Evolutionary conservation across 306 rosid genomes (phyloP).

Genomic region (Glycyrrhiza uralensis): DNA sequence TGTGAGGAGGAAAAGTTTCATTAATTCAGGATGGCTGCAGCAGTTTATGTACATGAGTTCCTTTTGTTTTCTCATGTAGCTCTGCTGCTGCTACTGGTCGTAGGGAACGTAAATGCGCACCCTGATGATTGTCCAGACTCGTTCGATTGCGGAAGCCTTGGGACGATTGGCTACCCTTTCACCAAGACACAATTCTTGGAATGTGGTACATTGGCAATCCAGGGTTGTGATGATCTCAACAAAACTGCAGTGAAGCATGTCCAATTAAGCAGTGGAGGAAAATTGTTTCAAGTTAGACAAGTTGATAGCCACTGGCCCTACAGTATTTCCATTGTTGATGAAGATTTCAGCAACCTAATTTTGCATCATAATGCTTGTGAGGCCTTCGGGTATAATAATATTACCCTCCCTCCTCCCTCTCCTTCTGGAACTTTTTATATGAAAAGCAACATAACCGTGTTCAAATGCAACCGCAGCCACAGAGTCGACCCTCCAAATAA

Average conservation of each 20-base stretch:
- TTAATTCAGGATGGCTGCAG: not conserved
- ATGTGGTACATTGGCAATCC: slow-evolving; percentile 27
- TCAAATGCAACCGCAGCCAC: slow-evolving; percentile 18
- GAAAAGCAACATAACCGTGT: not conserved
- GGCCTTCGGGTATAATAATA: not conserved
- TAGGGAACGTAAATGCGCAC: not conserved
- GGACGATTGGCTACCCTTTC: not conserved
- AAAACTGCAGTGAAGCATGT: not conserved
- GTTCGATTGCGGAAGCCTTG: slow-evolving; percentile 33
- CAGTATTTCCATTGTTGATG: not conserved
- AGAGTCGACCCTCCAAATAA: not conserved
- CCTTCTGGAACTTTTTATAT: not conserved
- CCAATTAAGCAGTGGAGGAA: not conserved
- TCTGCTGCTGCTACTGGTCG: not conserved
- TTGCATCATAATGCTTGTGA: not conserved
- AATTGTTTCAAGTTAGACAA: not conserved
- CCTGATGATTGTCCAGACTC: not conserved
- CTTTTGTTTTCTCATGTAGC: not conserved
- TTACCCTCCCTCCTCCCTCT: slow-evolving; percentile 14
- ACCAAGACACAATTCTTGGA: not conserved
- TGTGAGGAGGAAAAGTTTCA: too few species aligned
- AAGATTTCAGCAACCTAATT: not conserved
- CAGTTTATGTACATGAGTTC: not conserved
- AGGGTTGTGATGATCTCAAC: not conserved
- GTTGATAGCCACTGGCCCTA: not conserved